Conservation (phyloP, 495 filamentous ascomycete genomes). For the Penicillium silybi region DNA sequence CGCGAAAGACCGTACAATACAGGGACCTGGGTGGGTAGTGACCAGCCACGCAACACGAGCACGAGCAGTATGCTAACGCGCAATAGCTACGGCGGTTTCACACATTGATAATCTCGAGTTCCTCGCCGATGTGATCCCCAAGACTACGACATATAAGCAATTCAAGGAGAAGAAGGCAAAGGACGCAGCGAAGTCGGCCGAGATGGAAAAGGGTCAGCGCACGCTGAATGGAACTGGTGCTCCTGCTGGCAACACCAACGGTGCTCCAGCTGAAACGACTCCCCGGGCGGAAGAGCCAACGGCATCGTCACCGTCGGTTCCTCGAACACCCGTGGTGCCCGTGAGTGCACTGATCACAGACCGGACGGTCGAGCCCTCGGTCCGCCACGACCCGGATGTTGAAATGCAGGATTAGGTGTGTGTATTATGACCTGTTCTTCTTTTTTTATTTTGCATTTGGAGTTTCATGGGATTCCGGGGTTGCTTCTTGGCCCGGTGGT, state of each 20-base stretch:
- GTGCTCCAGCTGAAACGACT: constrained; percentile 15
- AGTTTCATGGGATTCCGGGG: constrained; percentile 23
- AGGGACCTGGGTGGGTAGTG: constrained; percentile 70
- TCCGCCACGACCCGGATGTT: constrained; percentile 47
- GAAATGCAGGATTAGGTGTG: constrained; percentile 43
- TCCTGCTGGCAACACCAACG: constrained; percentile 27
- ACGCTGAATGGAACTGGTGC: constrained; percentile 42
- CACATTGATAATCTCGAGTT: constrained; percentile 94
- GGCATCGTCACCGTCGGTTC: constrained; percentile 19
- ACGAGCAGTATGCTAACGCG: neutral
- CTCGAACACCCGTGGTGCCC: constrained; percentile 32
- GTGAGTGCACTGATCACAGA: constrained; percentile 40
- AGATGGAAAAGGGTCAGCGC: constrained; percentile 50
- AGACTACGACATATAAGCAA: constrained; percentile 74
- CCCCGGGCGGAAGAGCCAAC: constrained; percentile 14
- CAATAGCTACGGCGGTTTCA: constrained; percentile 74
- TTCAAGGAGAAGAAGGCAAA: constrained; percentile 63
- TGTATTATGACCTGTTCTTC: neutral
- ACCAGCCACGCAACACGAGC: neutral
- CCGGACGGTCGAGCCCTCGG: constrained; percentile 24
- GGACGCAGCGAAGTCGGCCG: constrained; percentile 41
- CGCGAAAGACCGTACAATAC: constrained; percentile 92
- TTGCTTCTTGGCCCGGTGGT: constrained; percentile 8
- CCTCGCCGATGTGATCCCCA: constrained; percentile 84
- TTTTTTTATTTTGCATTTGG: constrained; percentile 19